Percentiles rank a stretch among this genome's conserved stretches.
phyloP scores from a whole-genome alignment of 129 eudicot genomes.

The Ambrosia trifida region DNA sequence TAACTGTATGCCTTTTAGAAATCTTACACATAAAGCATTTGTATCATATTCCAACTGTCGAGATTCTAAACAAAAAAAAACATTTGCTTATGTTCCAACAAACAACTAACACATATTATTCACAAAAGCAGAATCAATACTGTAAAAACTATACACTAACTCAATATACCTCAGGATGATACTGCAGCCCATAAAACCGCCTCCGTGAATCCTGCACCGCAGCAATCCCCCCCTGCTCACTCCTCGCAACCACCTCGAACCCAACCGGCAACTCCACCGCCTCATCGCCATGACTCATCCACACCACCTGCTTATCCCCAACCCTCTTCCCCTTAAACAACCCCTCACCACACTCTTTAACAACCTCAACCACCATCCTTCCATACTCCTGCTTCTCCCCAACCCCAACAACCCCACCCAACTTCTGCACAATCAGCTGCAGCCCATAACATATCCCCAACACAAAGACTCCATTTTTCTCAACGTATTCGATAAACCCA shows the following conservation, averaged over 20 bases:
- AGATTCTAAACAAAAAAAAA: too few relatives aligned
- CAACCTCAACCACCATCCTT: constrained; percentile 76
- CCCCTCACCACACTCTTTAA: constrained; percentile 35
- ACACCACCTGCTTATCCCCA: constrained; percentile 82
- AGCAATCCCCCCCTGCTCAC: constrained; percentile 75
- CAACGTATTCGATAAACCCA: constrained; percentile 74
- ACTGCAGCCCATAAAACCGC: constrained; percentile 84
- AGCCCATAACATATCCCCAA: constrained; percentile 86
- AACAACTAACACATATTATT: not conserved
- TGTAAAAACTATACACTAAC: not conserved
- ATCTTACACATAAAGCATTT: too few relatives aligned
- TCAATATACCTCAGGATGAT: constrained; percentile 78
- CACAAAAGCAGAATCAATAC: constrained; percentile 13
- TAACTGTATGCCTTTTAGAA: too few relatives aligned
- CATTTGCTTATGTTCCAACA: not conserved
- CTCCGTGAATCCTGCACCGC: constrained; percentile 59
- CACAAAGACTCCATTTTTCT: constrained; percentile 50
- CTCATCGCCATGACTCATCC: constrained; percentile 99
- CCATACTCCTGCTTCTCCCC: constrained; percentile 96
- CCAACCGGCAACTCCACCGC: constrained; percentile 72
- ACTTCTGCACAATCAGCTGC: constrained; percentile 75
- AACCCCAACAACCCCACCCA: constrained; percentile 75
- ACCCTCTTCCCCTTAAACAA: constrained; percentile 49
- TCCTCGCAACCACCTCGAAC: constrained; percentile 78
- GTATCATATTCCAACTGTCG: too few relatives aligned